Evolutionary conservation across 805 yeast genomes (phyloP).

Genomic region (Barnettozyma populi): DNA sequence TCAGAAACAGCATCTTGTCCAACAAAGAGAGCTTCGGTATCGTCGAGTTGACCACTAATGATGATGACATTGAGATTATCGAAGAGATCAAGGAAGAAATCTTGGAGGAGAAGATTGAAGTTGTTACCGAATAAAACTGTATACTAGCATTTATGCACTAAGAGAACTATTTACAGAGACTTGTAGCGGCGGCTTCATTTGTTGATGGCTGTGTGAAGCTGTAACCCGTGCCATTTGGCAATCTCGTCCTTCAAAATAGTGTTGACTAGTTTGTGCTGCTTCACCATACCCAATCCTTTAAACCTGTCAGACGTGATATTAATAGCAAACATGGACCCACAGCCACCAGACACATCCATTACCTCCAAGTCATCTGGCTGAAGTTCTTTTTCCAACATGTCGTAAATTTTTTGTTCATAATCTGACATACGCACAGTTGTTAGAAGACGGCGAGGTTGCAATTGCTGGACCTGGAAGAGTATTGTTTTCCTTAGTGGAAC

Average conservation of each 20-base stretch:
- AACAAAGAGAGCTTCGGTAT: conserved; percentile 45
- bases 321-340: conserved; percentile 97
- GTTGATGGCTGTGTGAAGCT: conserved; percentile 51
- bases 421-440: conserved; percentile 22
- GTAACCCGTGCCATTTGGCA: conserved; percentile 91
- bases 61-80: conserved; percentile 68
- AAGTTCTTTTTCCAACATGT: conserved; percentile 48
- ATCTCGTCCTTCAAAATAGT: conserved; percentile 78
- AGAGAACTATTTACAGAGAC: not conserved
- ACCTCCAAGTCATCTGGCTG: conserved; percentile 62
- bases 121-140: conserved; percentile 11
- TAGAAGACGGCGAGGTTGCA: not conserved
- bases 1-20: conserved; percentile 53
- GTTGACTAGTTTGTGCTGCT: conserved; percentile 90
- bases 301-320: conserved; percentile 66
- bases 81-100: conserved; percentile 73
- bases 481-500: not conserved
- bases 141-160: not conserved
- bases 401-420: conserved; percentile 60
- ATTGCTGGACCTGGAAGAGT: not conserved
- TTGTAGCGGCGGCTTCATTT: not conserved
- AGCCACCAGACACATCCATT: conserved; percentile 86
- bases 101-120: conserved; percentile 37
- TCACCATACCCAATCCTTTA: conserved; percentile 76
- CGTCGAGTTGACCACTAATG: conserved; percentile 40